Evolutionary conservation across 202 grass and related monocot species (phyloP), one percentile per base, ranked within the genome.

Genomic region (Saccharum hybrid): DNA sequence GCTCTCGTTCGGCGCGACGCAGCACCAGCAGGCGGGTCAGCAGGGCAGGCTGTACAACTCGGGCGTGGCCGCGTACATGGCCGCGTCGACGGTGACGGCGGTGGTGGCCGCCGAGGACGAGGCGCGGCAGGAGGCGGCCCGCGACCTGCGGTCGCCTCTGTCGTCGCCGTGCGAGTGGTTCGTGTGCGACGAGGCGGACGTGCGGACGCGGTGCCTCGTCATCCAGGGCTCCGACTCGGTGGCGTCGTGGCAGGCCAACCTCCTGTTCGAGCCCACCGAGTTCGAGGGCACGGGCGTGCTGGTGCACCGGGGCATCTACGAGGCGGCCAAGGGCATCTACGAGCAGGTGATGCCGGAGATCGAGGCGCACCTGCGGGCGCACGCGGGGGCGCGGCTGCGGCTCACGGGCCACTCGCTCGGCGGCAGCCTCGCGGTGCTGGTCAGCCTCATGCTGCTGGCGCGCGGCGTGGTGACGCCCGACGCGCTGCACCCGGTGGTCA

Each of bases 221-320:
- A 94, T 99, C 76, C 83, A 99, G 93, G 96, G 96, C 43, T 96
- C 93, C 28, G 96, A 99, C 79, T 94, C 96, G n/a, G 75, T 99
- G 60, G 91, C 91, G 22, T 99, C 96, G 7, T 99, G 96, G 96
- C 89, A 99, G 56, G 93, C 96, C 61, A 99, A 99, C 89, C 91
- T 99, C 62, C 81, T 96, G 65, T 99, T 99, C 75, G 96, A 99
- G 70, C 96, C 96, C 54, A 96, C 91, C 8, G 66, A 85, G 12
- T 99, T 99, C 84, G 96, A 98, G 82, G 72, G 63, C 52, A 99
- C 86, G 0, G 91, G 90, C 12, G 96, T 90, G 16, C 89, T 94
- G 8, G 96, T 99, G 39, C 96, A 99, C 81, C 87, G 96, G 11
- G 96, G 96, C 60, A 99, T 99, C 84, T 99, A 99, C 78, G 96